Evolutionary conservation across 768 basidiomycete species (phyloP).

Genomic region (Pleurotus djamor): DNA sequence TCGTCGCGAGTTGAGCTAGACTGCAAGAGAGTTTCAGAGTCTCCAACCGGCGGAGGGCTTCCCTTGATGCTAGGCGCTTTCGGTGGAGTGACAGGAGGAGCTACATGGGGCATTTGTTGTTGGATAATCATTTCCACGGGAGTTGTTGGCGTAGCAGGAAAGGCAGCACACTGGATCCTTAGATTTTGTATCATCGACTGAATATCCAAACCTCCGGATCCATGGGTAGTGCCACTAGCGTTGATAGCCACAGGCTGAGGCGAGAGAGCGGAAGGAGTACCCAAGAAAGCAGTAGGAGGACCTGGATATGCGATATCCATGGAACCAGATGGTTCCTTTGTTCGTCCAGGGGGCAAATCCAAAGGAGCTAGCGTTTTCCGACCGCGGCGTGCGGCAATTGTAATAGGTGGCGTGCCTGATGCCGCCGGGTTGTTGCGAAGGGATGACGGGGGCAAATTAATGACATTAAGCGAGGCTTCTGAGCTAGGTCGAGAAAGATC

Average conservation of each 20-base stretch:
- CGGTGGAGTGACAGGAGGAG: background rate
- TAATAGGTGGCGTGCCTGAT: constrained; percentile 10
- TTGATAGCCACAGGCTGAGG: constrained; percentile 21
- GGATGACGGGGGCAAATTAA: constrained; percentile 7
- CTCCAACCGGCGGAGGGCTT: constrained; percentile 4
- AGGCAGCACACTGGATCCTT: constrained; percentile 32
- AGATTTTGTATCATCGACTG: constrained; percentile 46
- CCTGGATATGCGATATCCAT: constrained; percentile 32
- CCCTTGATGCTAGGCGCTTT: constrained; percentile 11
- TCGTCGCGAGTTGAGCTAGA: background rate
- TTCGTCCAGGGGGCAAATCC: constrained; percentile 24
- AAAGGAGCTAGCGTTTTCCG: constrained; percentile 21
- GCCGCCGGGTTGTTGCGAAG: background rate
- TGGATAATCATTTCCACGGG: background rate
- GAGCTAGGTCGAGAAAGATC: constrained; percentile 23
- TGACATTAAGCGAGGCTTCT: constrained; percentile 15
- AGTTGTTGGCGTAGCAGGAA: constrained; percentile 11
- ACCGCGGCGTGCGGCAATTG: constrained; percentile 36
- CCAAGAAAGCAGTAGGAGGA: constrained; percentile 42
- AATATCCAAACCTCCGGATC: constrained; percentile 20
- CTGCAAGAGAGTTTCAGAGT: background rate
- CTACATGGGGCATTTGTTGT: background rate
- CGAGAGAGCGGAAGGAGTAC: constrained; percentile 34
- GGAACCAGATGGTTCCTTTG: constrained; percentile 11
- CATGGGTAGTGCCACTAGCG: constrained; percentile 11